Evolutionary conservation across 352 stramenopile species (phyloP), one percentile per base, ranked within the genome.

Genomic region (Phytopythium chamaehyphon): DNA sequence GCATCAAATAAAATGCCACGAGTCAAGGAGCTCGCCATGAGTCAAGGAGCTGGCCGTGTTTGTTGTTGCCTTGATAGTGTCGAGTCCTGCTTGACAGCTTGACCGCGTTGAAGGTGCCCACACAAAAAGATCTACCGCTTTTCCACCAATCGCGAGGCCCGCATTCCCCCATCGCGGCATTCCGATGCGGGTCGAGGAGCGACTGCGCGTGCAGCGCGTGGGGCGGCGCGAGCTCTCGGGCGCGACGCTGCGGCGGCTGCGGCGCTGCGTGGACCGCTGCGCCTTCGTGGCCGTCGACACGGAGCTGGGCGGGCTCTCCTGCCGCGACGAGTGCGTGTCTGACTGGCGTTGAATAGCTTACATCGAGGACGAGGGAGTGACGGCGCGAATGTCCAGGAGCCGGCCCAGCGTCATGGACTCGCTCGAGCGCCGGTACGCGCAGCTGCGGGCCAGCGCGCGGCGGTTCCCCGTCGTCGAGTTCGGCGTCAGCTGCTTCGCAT

Each of bases 381-480:
- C 40, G 9, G 40, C 4, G 40, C 28, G 6, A 9, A 18, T 8
- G 19, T 2, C 16, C 47, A 79, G 69, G 37, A 55, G 62, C 24
- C 73, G 67, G 19, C 65, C 81, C 33, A 88, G 73, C 47, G 69
- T 87, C 61, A 86, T 90, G 76, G 74, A 92, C 55, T 74, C 76
- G 12, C 66, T 92, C 40, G 70, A 83, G 45, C 64, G 83, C 55
- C 74, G 81, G 23, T 92, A 90, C 51, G 55, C 49, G 26, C 70
- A 90, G 51, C 71, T 84, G 52, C 62, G 66, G 28, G 51, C 71
- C 15, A 88, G 69, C 23, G 72, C 74, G 26, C 58, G 68, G 46
- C 57, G 82, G 49, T 92, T 88, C 57, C 74, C 76, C 18, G 54
- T 92, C 48, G 73, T 92, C 42, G 72, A 92, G 55, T 88, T 92